These are phyloP conservation scores for Trifolium dubium DNA, from an alignment of 306 rosid genomes.

Conservation along the genomic window DNA sequence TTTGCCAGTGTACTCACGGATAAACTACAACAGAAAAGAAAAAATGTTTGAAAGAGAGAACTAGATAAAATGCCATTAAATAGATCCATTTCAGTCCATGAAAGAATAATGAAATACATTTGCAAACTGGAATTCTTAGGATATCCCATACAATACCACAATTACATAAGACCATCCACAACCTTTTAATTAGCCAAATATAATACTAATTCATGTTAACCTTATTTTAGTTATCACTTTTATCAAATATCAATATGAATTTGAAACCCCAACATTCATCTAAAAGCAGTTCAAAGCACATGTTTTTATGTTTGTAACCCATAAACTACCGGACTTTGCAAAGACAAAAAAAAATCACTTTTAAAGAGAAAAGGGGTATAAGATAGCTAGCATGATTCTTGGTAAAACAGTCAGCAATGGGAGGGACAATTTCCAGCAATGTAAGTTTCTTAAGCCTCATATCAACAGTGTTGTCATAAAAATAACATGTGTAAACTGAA, in stretches of 20 bases:
- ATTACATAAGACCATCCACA: conserved; percentile 23
- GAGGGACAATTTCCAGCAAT: background rate
- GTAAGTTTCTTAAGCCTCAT: conserved; percentile 26
- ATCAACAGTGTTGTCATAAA: conserved; percentile 18
- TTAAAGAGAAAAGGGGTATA: background rate
- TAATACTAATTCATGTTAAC: conserved; percentile 10
- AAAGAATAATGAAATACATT: conserved; percentile 14
- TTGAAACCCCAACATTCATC: conserved; percentile 29
- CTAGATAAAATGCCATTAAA: conserved; percentile 25
- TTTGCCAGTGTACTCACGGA: conserved; percentile 97
- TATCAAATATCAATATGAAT: conserved; percentile 32
- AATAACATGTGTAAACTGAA: conserved; percentile 28
- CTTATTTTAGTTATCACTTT: conserved; percentile 15
- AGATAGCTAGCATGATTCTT: conserved; percentile 13
- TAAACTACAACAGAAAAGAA: conserved; percentile 56
- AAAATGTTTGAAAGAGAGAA: conserved; percentile 36
- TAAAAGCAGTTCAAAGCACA: conserved; percentile 31
- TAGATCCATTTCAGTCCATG: conserved; percentile 16
- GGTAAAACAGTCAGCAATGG: background rate
- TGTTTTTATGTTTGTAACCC: background rate
- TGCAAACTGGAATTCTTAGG: conserved; percentile 17
- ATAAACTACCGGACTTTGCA: conserved; percentile 12
- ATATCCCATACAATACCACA: conserved; percentile 23
- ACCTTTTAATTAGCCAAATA: conserved; percentile 37
- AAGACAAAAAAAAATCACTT: conserved; percentile 13